Conservation (phyloP, 768 basidiomycete genomes). For the Chiua virens region DNA sequence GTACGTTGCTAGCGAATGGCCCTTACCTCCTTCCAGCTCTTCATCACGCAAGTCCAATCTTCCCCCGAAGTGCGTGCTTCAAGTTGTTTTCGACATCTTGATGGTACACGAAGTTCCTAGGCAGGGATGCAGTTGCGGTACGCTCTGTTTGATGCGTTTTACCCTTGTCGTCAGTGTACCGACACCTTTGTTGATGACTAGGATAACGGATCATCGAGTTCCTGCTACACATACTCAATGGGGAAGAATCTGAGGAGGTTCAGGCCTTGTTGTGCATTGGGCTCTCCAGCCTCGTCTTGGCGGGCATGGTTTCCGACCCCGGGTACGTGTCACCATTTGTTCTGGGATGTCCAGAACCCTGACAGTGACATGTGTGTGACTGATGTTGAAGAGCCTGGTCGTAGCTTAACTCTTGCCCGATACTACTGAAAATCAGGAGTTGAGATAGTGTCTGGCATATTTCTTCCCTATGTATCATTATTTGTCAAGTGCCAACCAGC, state of each 20-base stretch:
- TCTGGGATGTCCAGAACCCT: neutral
- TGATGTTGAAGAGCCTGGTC: conserved; percentile 52
- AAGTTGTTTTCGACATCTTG: conserved; percentile 81
- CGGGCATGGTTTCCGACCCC: conserved; percentile 72
- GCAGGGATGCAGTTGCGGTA: conserved; percentile 38
- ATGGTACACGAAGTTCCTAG: conserved; percentile 81
- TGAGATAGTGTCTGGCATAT: conserved; percentile 83
- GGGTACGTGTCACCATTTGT: conserved; percentile 42
- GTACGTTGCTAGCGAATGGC: conserved; percentile 26
- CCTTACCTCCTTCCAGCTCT: conserved; percentile 71
- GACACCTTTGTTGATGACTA: conserved; percentile 15
- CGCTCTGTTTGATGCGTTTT: conserved; percentile 13
- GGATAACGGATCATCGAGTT: conserved; percentile 67
- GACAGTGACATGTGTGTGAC: neutral
- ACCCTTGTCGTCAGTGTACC: neutral
- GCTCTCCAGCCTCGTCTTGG: conserved; percentile 80
- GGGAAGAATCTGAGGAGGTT: conserved; percentile 59
- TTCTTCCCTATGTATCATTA: conserved; percentile 88
- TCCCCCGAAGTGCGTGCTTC: conserved; percentile 66
- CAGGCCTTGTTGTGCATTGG: conserved; percentile 77
- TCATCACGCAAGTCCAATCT: conserved; percentile 70
- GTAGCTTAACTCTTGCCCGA: conserved; percentile 76
- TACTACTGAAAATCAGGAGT: conserved; percentile 75
- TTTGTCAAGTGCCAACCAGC: conserved; percentile 71
- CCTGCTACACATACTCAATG: conserved; percentile 51